Base-by-base conservation (phyloP, 257 asterid species). In the Marsdenia floribunda region DNA sequence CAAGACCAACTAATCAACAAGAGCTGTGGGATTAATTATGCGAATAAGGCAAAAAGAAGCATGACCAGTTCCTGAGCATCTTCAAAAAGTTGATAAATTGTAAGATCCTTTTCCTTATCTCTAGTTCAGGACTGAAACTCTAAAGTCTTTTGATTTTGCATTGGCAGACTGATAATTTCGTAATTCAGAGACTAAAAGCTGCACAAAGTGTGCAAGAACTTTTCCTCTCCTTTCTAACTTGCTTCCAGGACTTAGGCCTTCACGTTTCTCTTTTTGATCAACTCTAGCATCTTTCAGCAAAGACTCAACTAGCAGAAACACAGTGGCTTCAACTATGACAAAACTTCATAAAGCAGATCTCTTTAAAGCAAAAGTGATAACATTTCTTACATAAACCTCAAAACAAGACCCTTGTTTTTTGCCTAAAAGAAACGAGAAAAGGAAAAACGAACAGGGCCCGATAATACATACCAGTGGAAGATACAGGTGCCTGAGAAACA, bases 401-500 rank as follows among this genome's bases (percentile, higher is more conserved):
- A 26, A 70, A 1, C 59, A 40, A 14, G 26, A 44, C 14, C 24
- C 3, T 24, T 69, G 33, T 29, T 29, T 29, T 29, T 29, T 29
- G 33, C 1, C 1, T 69, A 21, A 3, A 29, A 59, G 3, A 64
- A 21, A 46, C 18, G 40, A 42, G 18, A 52, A 60, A 63, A 5
- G 72, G 22, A 78, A 40, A 53, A 16, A 26, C 16, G 37, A 12
- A 50, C 6, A 22, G 76, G 52, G 37, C 4, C 19, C 3, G 35
- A 16, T 1, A 16, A 59, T 16, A 13, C 21, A 63, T 65, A 91
- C 96, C 96, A 38, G 85, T 88, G 60, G 93, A 74, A 71, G 90
- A 47, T 22, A 90, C 69, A 19, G 94, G 82, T 5, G 96, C 94
- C 64, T 83, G 88, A 58, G 88, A 70, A 78, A 88, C 83, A 69